Evolutionary conservation across 1,284 basidiomycete species (phyloP), one percentile per base, ranked within the genome.

Genomic region (Erythrobasidium hasegawianum): DNA sequence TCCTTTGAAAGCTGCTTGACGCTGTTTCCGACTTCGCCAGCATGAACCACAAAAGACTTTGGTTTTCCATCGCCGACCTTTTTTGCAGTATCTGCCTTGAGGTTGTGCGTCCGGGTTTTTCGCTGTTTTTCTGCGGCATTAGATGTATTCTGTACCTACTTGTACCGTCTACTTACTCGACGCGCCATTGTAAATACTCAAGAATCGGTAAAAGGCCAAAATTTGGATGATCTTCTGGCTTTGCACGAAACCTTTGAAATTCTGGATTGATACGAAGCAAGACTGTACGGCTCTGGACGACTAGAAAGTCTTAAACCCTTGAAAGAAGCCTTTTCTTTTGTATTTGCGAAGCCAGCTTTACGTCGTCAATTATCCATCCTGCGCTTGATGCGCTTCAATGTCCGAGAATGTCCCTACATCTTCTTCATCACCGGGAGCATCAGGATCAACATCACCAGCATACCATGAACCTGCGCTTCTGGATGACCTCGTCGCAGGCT

Each of bases 1-100:
- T 99, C 96, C 59, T 88, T 84, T 14, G 97, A 93, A 33, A 99
- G 86, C 72, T 91, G 88, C 2, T 86, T 80, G 59, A 96, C 83
- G n/a, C 90, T 90, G 61, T 84, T 82, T 13, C 94, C 93, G 33
- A 97, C 93, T 67, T 87, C 86, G 49, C 95, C 95, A 78, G 94
- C 89, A 75, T 94, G 95, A 77, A 99, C 92, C 71, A 99, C 89
- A 76, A 84, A 84, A 22, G 81, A 82, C 74, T 83, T 83, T 20
- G 83, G 83, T 41, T 54, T 45, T 26, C 60, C 61, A 43, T 57
- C 47, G 33, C n/a, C 20, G 24, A 43, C 38, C 26, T 53, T 26
- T 56, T 64, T 56, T n/a, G 55, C 57, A 14, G 57, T 47, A 29
- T 64, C 61, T 20, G 59, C 54, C 45, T 57, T 57, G 27, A 59